Evolutionary conservation across 768 basidiomycete species (phyloP).

Genomic region (Tulasnella sp.): DNA sequence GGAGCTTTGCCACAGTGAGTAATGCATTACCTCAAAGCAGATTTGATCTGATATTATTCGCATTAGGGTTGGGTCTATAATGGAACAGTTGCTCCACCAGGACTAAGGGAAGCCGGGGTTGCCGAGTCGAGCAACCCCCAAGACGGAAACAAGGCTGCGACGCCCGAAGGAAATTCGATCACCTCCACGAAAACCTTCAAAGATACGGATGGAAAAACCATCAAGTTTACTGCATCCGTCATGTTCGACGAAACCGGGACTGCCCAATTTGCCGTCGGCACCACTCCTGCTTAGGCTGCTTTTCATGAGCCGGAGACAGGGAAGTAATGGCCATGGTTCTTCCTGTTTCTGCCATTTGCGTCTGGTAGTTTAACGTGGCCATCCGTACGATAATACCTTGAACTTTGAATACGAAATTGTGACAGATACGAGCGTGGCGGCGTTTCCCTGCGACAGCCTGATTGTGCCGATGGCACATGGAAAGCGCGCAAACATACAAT

Average conservation of each 20-base stretch:
- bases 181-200: not conserved
- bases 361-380: too few relatives aligned
- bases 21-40: too few relatives aligned
- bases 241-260: not conserved
- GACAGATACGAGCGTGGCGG: too few relatives aligned
- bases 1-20: not conserved
- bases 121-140: not conserved
- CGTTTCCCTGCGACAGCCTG: too few relatives aligned
- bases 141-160: not conserved
- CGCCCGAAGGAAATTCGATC: not conserved
- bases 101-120: not conserved
- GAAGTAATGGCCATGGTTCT: too few relatives aligned
- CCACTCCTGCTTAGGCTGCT: not conserved
- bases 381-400: too few relatives aligned
- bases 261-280: not conserved
- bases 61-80: not conserved
- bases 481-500: too few relatives aligned
- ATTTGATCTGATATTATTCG: not conserved
- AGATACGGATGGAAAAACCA: not conserved
- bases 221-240: not conserved
- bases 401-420: too few relatives aligned
- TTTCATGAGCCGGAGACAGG: too few relatives aligned
- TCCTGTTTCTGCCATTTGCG: too few relatives aligned
- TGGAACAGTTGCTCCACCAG: not conserved
- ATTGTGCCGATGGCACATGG: too few relatives aligned